These are phyloP conservation scores for Lactarius akahatsu DNA, from an alignment of 768 basidiomycete genomes.

Conservation along the genomic window DNA sequence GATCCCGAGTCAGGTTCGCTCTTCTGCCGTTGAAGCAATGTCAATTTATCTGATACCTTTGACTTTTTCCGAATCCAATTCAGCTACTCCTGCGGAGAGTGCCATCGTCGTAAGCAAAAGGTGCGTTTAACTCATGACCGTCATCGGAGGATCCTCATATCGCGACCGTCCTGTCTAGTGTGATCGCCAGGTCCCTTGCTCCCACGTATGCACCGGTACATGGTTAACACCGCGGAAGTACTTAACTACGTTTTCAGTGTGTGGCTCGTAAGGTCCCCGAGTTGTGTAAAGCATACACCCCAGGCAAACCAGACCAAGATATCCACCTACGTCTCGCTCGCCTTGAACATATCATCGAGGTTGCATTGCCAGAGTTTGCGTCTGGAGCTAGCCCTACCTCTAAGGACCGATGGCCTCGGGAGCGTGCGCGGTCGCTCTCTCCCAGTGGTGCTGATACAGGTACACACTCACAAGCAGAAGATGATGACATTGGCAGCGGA, in stretches of 20 bases:
- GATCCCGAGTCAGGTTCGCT: conserved; percentile 73
- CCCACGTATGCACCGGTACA: conserved; percentile 56
- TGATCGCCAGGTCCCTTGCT: conserved; percentile 82
- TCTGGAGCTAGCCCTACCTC: conserved; percentile 42
- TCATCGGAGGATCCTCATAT: conserved; percentile 27
- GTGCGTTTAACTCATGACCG: conserved; percentile 38
- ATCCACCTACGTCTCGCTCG: conserved; percentile 69
- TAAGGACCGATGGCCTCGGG: conserved; percentile 20
- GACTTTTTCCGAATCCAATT: conserved; percentile 33
- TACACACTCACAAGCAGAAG: conserved; percentile 67
- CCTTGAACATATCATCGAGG: conserved; percentile 78
- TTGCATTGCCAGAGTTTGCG: conserved; percentile 74
- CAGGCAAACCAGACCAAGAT: conserved; percentile 84
- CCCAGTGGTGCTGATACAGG: conserved; percentile 57
- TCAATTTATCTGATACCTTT: background rate
- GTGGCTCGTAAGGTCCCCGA: conserved; percentile 85
- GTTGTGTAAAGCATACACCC: conserved; percentile 84
- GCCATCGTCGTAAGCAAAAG: conserved; percentile 87
- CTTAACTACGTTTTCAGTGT: conserved; percentile 48
- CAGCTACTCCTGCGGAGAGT: conserved; percentile 86
- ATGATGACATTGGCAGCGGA: conserved; percentile 73
- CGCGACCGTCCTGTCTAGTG: conserved; percentile 48
- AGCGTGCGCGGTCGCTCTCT: conserved; percentile 50
- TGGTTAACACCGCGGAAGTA: conserved; percentile 21
- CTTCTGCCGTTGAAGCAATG: background rate